Evolutionary conservation across 2,329 filamentous ascomycete species (phyloP), one percentile per base, ranked within the genome.

Genomic region (Pseudophaeomoniella oleicola): DNA sequence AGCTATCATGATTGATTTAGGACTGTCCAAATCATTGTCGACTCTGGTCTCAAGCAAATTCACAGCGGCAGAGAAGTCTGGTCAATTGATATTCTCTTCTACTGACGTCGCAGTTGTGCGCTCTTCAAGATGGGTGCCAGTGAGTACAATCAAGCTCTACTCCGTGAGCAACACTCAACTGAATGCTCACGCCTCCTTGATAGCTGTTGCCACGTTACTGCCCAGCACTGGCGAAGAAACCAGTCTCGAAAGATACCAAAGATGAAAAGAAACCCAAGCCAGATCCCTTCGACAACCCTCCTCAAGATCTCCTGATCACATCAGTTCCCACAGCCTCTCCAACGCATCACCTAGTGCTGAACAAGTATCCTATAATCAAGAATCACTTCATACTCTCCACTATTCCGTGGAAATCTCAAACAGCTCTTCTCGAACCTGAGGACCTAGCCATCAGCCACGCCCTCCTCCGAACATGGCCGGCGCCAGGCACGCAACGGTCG

Each of bases 311-410:
- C 11, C 46, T 66, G 33, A 47, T 66, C 38, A 50, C 60, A 14
- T 48, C 54, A 15, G 52, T 64, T 29, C 59, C 60, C 2, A 39
- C 43, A 9, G 42, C 47, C 19, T 46, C 49, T 4, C 54, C 57
- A 3, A 53, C 53, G 2, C 57, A 65, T 46, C 47, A 49, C 16
- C 47, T 67, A 22, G 57, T 67, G 16, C 42, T 67, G 38, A 67
- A 67, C 43, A 67, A 67, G 43, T 67, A 55, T 42, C 63, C 63
- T 5, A 58, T 67, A 4, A 67, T 67, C 11, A 52, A 54, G 4
- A 58, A 65, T 37, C 63, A 67, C 43, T 66, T 66, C 45, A 66
- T 67, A 34, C 53, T 67, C 32, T 58, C 62, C n/a, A 67, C 63
- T 3, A 60, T 52, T 30, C 45, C 43, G 5, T 64, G 56, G 50